These are phyloP conservation scores for Penicillium turbatum DNA, from an alignment of 495 filamentous ascomycete genomes.

Conservation along the genomic window DNA sequence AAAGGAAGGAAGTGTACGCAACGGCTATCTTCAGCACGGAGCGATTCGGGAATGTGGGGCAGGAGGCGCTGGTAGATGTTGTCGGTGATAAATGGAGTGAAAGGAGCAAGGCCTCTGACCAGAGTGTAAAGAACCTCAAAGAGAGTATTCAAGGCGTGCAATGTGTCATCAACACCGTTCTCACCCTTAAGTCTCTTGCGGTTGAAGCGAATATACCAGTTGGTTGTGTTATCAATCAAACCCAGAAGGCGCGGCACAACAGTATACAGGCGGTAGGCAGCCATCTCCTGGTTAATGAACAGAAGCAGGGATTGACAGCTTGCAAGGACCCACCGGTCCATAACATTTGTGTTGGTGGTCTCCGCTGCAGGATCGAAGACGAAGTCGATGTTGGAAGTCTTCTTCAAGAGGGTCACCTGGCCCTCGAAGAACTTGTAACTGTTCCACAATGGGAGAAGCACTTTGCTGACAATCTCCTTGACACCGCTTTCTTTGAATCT, in stretches of 20 bases:
- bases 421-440: constrained; percentile 96
- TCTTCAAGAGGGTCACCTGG: constrained; percentile 91
- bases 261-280: constrained; percentile 85
- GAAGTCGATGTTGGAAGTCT: constrained; percentile 74
- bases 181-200: constrained; percentile 93
- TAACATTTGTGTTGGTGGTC: constrained; percentile 76
- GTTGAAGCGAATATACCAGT: constrained; percentile 99
- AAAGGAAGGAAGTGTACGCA: constrained; percentile 91
- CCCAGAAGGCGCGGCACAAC: constrained; percentile 85
- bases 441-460: constrained; percentile 93
- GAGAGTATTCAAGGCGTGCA: constrained; percentile 90
- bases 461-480: constrained; percentile 92
- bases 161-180: constrained; percentile 79
- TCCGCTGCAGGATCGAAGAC: constrained; percentile 74
- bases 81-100: constrained; percentile 93
- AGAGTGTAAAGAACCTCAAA: constrained; percentile 94
- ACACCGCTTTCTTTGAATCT: constrained; percentile 91
- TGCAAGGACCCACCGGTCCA: constrained; percentile 96
- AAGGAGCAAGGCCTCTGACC: constrained; percentile 81
- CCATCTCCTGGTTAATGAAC: constrained; percentile 96
- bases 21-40: constrained; percentile 64
- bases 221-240: constrained; percentile 92
- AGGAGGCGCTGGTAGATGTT: constrained; percentile 88
- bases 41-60: constrained; percentile 64
- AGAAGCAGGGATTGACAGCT: constrained; percentile 87